Evolutionary conservation across 2,329 filamentous ascomycete genomes (phyloP).

Genomic region (Fusarium cicatricum): DNA sequence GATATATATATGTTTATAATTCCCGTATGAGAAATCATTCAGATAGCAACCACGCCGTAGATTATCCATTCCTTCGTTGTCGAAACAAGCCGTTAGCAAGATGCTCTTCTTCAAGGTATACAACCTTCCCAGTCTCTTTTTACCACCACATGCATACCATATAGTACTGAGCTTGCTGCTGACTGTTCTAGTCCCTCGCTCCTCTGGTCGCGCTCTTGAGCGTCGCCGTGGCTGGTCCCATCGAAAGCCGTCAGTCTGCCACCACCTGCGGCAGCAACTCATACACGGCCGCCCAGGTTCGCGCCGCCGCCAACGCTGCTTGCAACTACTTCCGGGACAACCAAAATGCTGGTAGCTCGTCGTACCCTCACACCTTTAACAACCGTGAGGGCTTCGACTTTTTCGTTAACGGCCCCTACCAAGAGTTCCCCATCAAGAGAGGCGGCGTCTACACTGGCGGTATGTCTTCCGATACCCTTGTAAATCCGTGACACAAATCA

Average conservation of each 20-base stretch:
- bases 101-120: slow-evolving; percentile 37
- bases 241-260: slow-evolving; percentile 35
- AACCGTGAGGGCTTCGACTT: slow-evolving; percentile 51
- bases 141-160: no score
- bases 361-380: slow-evolving; percentile 51
- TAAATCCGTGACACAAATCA: no score
- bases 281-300: slow-evolving; percentile 42
- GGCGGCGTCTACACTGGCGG: slow-evolving; percentile 49
- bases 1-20: neutral
- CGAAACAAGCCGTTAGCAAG: slow-evolving; percentile 7
- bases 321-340: slow-evolving; percentile 37
- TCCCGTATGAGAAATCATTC: neutral
- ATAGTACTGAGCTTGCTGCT: neutral
- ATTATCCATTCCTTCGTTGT: neutral
- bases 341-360: slow-evolving; percentile 42
- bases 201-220: slow-evolving; percentile 42
- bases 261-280: slow-evolving; percentile 44
- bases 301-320: slow-evolving; percentile 41
- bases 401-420: slow-evolving; percentile 45
- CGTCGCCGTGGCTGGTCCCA: slow-evolving; percentile 41
- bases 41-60: neutral
- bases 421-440: slow-evolving; percentile 50
- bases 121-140: no score
- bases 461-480: no score
- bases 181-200: slow-evolving; percentile 28